These are phyloP conservation scores for Fusarium sp. DNA, from an alignment of 2,329 filamentous ascomycete genomes.

Conservation along the genomic window DNA sequence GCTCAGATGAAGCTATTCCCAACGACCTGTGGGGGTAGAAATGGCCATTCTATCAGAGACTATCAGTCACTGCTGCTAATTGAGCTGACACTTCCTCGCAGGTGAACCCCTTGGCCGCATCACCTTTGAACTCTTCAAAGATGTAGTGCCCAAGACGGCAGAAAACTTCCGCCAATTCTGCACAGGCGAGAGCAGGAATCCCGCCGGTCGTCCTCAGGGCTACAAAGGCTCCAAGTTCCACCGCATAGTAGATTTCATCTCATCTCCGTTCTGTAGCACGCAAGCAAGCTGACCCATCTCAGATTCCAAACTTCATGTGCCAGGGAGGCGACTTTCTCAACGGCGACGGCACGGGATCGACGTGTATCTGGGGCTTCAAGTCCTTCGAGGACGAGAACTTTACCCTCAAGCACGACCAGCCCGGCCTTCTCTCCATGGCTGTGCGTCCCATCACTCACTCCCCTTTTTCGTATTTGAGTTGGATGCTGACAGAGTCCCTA, in stretches of 20 bases:
- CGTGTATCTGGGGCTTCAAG: constrained; percentile 86
- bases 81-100: constrained; percentile 50
- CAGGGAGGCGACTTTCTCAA: constrained; percentile 97
- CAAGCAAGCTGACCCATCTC: constrained; percentile 17
- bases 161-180: constrained; percentile 99
- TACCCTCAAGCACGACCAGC: constrained; percentile 76
- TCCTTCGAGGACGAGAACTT: constrained; percentile 95
- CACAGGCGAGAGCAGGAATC: constrained; percentile 89
- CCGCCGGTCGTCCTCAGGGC: constrained; percentile 81
- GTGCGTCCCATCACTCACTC: constrained; percentile 65
- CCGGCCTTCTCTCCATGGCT: constrained; percentile 92
- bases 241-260: constrained; percentile 75
- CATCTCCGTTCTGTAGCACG: neutral
- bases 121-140: constrained; percentile 89
- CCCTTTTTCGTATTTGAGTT: neutral
- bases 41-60: neutral
- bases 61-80: neutral
- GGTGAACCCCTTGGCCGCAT: constrained; percentile 88
- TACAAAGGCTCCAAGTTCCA: constrained; percentile 97
- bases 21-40: constrained; percentile 1
- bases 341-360: constrained; percentile 89
- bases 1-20: constrained; percentile 37
- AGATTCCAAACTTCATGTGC: constrained; percentile 98
- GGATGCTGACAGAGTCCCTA: constrained; percentile 49
- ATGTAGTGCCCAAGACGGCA: constrained; percentile 85